Evolutionary conservation across 2,329 filamentous ascomycete species (phyloP).

Genomic region (Thyridium curvatum): DNA sequence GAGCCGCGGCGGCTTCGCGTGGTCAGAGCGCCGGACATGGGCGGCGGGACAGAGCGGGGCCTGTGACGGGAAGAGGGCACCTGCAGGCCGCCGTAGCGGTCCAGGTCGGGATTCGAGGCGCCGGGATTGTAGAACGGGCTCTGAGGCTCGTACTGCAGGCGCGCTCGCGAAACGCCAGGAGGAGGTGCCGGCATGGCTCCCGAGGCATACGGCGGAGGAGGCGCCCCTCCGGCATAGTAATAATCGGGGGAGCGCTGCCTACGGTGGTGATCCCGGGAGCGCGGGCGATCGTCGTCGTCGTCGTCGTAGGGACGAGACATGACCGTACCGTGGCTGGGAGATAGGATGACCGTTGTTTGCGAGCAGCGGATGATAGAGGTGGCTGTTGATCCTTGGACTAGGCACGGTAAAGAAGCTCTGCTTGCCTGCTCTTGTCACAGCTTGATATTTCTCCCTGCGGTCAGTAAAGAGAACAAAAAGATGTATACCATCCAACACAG

Average conservation of each 20-base stretch:
- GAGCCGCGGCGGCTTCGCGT: conserved; percentile 1
- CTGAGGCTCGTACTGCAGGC: conserved; percentile 33
- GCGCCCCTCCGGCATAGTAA: not conserved
- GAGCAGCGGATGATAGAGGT: no score
- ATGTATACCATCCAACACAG: no score
- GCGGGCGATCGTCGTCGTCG: conserved; percentile 23
- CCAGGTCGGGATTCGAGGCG: conserved; percentile 5
- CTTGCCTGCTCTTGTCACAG: no score
- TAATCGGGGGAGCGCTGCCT: conserved; percentile 1
- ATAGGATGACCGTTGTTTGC: no score
- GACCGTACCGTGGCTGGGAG: no score
- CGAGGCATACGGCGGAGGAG: conserved; percentile 3
- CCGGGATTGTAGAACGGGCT: conserved; percentile 17
- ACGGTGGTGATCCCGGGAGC: conserved; percentile 1
- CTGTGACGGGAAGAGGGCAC: conserved; percentile 16
- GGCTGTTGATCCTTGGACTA: no score
- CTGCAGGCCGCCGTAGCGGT: conserved; percentile 11
- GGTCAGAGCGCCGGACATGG: conserved; percentile 2
- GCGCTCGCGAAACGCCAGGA: not conserved
- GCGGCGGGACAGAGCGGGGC: conserved; percentile 18
- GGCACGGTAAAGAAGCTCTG: no score
- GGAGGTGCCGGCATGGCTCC: not conserved
- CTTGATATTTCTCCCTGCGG: no score
- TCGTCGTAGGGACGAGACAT: conserved; percentile 23
- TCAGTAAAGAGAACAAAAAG: no score